phyloP scores from a whole-genome alignment of 805 yeast genomes.

The Metschnikowia lunata region DNA sequence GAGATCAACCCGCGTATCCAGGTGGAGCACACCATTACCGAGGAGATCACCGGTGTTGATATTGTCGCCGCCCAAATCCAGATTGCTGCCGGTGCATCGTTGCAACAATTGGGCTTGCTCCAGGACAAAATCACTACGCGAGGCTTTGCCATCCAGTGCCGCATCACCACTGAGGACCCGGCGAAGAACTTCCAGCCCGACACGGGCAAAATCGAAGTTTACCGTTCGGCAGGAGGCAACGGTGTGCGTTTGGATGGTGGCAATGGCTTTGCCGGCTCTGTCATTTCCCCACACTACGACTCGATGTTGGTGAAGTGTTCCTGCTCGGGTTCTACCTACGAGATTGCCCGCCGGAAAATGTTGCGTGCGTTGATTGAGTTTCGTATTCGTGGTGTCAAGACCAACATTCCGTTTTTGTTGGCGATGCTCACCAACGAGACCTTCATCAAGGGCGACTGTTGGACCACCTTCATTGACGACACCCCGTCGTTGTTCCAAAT shows the following conservation, averaged over 20 bases:
- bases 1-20: slow-evolving; percentile 98
- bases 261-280: slow-evolving; percentile 95
- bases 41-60: slow-evolving; percentile 97
- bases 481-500: slow-evolving; percentile 94
- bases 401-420: slow-evolving; percentile 93
- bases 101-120: slow-evolving; percentile 83
- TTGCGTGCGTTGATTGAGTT: slow-evolving; percentile 93
- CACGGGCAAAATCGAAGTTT: slow-evolving; percentile 96
- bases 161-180: slow-evolving; percentile 98
- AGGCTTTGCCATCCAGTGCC: slow-evolving; percentile 98
- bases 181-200: slow-evolving; percentile 96
- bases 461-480: slow-evolving; percentile 99
- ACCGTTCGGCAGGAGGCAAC: slow-evolving; percentile 98
- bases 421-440: slow-evolving; percentile 88
- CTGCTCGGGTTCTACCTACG: slow-evolving; percentile 95
- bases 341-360: slow-evolving; percentile 97
- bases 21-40: slow-evolving; percentile 98
- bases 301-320: slow-evolving; percentile 97
- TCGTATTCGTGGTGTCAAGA: slow-evolving; percentile 98
- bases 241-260: slow-evolving; percentile 99
- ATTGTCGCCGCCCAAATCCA: slow-evolving; percentile 98
- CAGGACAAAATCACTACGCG: slow-evolving; percentile 94
- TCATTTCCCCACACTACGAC: slow-evolving; percentile 95
- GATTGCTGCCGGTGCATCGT: slow-evolving; percentile 96
- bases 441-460: slow-evolving; percentile 80